These are phyloP conservation scores for Teunomyces kruisii DNA, from an alignment of 805 yeast species.

Conservation along the genomic window DNA sequence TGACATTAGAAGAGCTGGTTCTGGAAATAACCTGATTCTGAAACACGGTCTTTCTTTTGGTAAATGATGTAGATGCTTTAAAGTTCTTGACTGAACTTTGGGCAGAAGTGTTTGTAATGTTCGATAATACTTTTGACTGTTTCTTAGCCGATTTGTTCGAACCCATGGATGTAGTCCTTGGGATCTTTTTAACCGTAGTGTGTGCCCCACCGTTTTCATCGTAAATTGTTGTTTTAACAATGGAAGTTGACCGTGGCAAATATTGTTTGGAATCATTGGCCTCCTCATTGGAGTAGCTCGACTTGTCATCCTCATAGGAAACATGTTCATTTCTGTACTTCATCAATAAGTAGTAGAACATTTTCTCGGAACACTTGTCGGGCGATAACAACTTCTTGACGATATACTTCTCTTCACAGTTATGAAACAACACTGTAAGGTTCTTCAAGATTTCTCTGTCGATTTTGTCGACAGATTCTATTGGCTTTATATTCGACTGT, in stretches of 20 bases:
- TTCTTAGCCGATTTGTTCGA: slow-evolving; percentile 22
- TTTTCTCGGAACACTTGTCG: slow-evolving; percentile 71
- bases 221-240: slow-evolving; percentile 40
- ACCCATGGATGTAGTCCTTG: slow-evolving; percentile 21
- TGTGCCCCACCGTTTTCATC: slow-evolving; percentile 23
- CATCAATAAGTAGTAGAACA: slow-evolving; percentile 71
- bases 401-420: slow-evolving; percentile 57
- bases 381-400: slow-evolving; percentile 51
- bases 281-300: slow-evolving; percentile 24
- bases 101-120: slow-evolving; percentile 32
- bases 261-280: slow-evolving; percentile 24
- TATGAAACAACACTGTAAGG: slow-evolving; percentile 79
- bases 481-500: slow-evolving; percentile 28
- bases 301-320: slow-evolving; percentile 9
- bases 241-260: slow-evolving; percentile 41
- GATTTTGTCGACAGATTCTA: slow-evolving; percentile 46
- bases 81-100: slow-evolving; percentile 22
- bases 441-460: slow-evolving; percentile 76
- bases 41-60: slow-evolving; percentile 31
- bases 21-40: slow-evolving; percentile 26
- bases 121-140: slow-evolving; percentile 25
- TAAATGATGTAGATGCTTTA: slow-evolving; percentile 40
- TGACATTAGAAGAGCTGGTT: slow-evolving; percentile 2
- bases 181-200: slow-evolving; percentile 20
- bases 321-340: slow-evolving; percentile 72